These are phyloP conservation scores for Drechslerella coelobrocha DNA, from an alignment of 2,329 filamentous ascomycete genomes.

Conservation along the genomic window DNA sequence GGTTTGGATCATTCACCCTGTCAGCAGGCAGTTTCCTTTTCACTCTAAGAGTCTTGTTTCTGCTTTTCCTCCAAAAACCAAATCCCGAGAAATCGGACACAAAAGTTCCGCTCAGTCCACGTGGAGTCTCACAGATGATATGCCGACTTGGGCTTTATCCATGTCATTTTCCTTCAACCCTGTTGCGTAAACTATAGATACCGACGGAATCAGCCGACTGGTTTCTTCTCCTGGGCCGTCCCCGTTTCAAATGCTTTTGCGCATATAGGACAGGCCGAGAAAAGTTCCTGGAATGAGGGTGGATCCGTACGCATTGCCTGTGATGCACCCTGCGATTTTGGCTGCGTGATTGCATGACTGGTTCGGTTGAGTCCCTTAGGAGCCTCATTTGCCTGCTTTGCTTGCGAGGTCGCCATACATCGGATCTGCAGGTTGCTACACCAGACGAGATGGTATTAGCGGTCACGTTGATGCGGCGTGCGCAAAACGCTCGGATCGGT, in stretches of 20 bases:
- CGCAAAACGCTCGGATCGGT: background rate
- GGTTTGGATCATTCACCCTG: conserved; percentile 12
- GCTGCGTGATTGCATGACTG: conserved; percentile 86
- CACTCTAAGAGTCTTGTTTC: background rate
- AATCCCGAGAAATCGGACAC: conserved; percentile 35
- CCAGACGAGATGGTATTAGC: conserved; percentile 5
- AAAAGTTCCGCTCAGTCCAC: conserved; percentile 46
- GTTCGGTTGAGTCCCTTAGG: conserved; percentile 72
- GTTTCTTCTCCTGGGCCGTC: background rate
- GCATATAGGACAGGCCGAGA: conserved; percentile 1
- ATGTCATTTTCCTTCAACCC: conserved; percentile 85
- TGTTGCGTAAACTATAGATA: conserved; percentile 75
- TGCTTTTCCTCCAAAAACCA: conserved; percentile 11
- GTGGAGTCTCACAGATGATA: conserved; percentile 69
- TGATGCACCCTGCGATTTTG: conserved; percentile 96
- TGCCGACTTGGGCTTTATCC: conserved; percentile 96
- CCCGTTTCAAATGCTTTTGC: background rate
- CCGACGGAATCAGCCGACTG: background rate
- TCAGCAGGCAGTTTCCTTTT: conserved; percentile 35
- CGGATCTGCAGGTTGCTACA: conserved; percentile 38
- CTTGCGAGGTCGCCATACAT: conserved; percentile 46
- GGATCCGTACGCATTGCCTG: conserved; percentile 77
- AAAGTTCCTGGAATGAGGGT: background rate
- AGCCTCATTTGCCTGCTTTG: conserved; percentile 37
- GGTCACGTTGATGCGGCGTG: background rate